phyloP scores from a whole-genome alignment of 2,329 filamentous ascomycete genomes.

The Colletotrichum sp. region DNA sequence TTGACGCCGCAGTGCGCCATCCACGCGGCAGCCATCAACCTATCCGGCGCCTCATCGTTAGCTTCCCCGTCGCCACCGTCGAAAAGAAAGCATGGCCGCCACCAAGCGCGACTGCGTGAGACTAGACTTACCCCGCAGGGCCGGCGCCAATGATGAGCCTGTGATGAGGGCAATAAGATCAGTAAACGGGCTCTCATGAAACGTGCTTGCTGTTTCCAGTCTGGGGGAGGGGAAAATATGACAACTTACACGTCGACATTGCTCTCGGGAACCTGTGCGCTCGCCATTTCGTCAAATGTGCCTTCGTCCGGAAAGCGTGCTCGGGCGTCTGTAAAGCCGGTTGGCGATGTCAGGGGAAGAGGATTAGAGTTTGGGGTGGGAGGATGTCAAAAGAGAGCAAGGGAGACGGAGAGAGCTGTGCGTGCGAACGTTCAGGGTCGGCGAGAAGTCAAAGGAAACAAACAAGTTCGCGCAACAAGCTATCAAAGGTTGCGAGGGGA shows the following conservation, averaged over 20 bases:
- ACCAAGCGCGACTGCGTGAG: neutral
- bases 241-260: slow-evolving; percentile 31
- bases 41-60: slow-evolving; percentile 30
- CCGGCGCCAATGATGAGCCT: slow-evolving; percentile 47
- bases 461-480: neutral
- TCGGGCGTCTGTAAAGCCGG: neutral
- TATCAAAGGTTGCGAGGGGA: neutral
- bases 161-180: slow-evolving; percentile 11
- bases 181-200: neutral
- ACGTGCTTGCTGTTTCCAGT: neutral
- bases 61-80: neutral
- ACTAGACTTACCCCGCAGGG: slow-evolving; percentile 17
- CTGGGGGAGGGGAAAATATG: neutral
- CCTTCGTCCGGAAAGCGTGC: neutral
- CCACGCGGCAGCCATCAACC: slow-evolving; percentile 49
- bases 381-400: neutral
- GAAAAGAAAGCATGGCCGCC: neutral
- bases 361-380: neutral
- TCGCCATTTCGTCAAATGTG: neutral
- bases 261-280: slow-evolving; percentile 18
- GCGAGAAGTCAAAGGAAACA: neutral
- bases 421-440: neutral
- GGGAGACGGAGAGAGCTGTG: neutral
- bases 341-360: neutral
- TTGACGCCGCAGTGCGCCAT: slow-evolving; percentile 44